These are phyloP conservation scores for Fomitopsis serialis DNA, from an alignment of 768 basidiomycete species.

Conservation along the genomic window DNA sequence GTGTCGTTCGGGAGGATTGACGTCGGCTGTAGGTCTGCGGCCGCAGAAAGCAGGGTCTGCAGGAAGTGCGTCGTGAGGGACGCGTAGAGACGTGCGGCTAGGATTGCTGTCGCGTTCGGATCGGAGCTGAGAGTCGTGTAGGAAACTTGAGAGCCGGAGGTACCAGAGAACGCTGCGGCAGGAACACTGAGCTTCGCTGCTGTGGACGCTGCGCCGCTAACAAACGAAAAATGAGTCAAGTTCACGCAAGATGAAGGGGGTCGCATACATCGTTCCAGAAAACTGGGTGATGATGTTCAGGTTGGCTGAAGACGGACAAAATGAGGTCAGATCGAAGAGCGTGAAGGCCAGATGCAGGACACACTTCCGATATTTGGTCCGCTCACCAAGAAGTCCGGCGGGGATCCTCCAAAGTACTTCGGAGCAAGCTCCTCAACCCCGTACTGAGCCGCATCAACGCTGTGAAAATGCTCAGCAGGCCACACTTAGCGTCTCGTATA, in stretches of 20 bases:
- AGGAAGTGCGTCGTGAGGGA: conserved; percentile 35
- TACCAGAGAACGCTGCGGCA: conserved; percentile 43
- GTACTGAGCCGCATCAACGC: conserved; percentile 23
- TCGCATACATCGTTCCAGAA: conserved; percentile 26
- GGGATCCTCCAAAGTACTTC: conserved; percentile 27
- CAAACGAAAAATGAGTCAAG: background rate
- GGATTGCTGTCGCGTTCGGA: conserved; percentile 29
- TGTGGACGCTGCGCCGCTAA: conserved; percentile 44
- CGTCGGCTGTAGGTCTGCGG: conserved; percentile 11
- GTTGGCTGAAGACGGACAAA: conserved; percentile 10
- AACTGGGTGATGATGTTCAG: conserved; percentile 15
- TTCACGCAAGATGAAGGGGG: background rate
- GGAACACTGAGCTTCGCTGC: conserved; percentile 45
- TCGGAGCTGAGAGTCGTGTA: conserved; percentile 41
- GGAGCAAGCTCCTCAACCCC: conserved; percentile 44
- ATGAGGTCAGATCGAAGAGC: background rate
- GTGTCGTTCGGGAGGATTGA: conserved; percentile 28
- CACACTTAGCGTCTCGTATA: no score
- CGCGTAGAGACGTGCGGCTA: conserved; percentile 38
- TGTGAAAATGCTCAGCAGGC: background rate
- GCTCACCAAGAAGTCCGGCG: conserved; percentile 39
- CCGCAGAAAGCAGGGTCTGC: conserved; percentile 11
- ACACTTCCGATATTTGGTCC: conserved; percentile 34
- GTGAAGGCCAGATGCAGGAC: background rate
- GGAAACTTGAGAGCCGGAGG: conserved; percentile 38